These are phyloP conservation scores for Pseudogymnoascus sp. DNA, from an alignment of 2,329 filamentous ascomycete species.

Conservation along the genomic window DNA sequence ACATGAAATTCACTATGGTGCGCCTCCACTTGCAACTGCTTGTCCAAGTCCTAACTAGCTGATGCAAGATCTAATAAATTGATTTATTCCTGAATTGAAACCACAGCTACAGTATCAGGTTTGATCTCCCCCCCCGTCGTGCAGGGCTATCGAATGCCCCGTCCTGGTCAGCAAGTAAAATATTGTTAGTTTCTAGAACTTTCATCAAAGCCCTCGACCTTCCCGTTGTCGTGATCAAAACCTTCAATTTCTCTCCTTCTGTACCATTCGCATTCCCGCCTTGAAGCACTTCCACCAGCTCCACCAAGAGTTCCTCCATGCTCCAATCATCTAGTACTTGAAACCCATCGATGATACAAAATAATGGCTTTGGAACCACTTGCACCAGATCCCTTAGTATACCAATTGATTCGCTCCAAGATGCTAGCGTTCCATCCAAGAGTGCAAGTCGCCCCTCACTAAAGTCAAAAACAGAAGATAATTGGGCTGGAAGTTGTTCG, in stretches of 20 bases:
- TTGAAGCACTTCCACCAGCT: not conserved
- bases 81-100: not conserved
- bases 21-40: too few species aligned
- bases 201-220: not conserved
- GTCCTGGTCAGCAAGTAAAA: conserved; percentile 9
- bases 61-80: not conserved
- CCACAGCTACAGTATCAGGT: not conserved
- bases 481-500: conserved; percentile 5
- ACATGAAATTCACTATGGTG: too few species aligned
- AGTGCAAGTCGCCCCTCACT: not conserved
- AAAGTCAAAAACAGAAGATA: conserved; percentile 5
- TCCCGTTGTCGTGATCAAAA: conserved; percentile 7
- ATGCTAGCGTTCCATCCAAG: not conserved
- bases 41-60: too few species aligned
- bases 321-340: conserved; percentile 8
- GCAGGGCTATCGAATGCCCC: conserved; percentile 8
- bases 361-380: conserved; percentile 1
- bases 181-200: not conserved
- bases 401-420: not conserved
- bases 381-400: not conserved
- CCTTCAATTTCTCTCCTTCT: not conserved
- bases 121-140: not conserved
- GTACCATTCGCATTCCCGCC: not conserved
- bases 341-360: conserved; percentile 11
- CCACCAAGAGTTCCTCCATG: not conserved